Conservation (phyloP, 345 rosid species). For the Rhodamnia argentea region DNA sequence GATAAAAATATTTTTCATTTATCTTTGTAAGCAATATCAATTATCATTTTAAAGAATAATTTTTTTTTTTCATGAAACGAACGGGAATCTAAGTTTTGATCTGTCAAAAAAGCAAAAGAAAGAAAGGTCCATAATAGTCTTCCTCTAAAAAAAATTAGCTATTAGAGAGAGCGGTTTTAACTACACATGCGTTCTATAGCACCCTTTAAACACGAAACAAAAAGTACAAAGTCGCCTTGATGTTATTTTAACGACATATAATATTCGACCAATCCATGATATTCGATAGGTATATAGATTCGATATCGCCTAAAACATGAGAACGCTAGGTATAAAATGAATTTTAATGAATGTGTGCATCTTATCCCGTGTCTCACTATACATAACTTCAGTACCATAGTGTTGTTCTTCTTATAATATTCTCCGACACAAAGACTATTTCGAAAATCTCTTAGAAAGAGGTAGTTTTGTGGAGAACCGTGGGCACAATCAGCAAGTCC, state of each 20-base stretch:
- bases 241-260: background rate
- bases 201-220: background rate
- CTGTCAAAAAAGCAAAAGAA: background rate
- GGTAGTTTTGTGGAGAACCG: background rate
- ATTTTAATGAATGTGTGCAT: background rate
- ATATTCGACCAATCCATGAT: background rate
- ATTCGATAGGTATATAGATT: background rate
- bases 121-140: background rate
- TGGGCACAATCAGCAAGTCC: background rate
- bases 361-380: background rate
- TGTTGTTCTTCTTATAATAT: background rate
- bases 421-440: background rate
- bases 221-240: background rate
- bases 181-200: background rate
- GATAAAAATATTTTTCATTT: too few species aligned
- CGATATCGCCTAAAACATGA: background rate
- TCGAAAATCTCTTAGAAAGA: background rate
- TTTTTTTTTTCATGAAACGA: too few species aligned
- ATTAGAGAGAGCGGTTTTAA: background rate
- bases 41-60: too few species aligned
- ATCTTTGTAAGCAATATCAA: too few species aligned
- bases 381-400: background rate
- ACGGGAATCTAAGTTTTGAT: background rate
- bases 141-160: background rate
- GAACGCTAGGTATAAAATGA: background rate